These are phyloP conservation scores for Trichodelitschia bisporula DNA, from an alignment of 495 filamentous ascomycete genomes.

Conservation along the genomic window DNA sequence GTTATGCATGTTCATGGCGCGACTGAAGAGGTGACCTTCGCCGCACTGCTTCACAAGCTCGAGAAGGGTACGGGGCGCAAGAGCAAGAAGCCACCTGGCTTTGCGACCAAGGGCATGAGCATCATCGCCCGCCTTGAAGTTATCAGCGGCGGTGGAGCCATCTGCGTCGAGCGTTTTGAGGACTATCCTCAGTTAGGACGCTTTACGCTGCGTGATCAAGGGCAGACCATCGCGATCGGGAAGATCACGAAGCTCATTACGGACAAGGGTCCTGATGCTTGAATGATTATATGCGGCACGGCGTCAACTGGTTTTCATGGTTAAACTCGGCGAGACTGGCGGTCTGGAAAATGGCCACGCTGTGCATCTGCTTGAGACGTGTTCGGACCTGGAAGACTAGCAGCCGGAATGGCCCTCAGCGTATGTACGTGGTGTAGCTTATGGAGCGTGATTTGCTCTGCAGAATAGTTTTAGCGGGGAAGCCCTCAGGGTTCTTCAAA, in stretches of 20 bases:
- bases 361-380: too few relatives aligned
- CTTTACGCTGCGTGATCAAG: conserved; percentile 80
- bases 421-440: too few relatives aligned
- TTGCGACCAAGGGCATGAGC: conserved; percentile 74
- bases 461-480: too few relatives aligned
- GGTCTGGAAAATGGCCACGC: too few relatives aligned
- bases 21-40: conserved; percentile 86
- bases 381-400: too few relatives aligned
- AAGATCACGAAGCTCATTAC: conserved; percentile 16
- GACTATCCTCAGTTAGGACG: conserved; percentile 86
- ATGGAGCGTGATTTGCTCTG: too few relatives aligned
- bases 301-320: too few relatives aligned
- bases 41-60: conserved; percentile 67
- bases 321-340: too few relatives aligned
- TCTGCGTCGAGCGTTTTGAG: conserved; percentile 82
- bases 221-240: conserved; percentile 16
- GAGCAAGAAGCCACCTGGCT: conserved; percentile 77
- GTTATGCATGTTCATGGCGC: conserved; percentile 79
- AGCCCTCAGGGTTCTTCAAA: too few relatives aligned
- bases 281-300: too few relatives aligned
- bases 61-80: conserved; percentile 90
- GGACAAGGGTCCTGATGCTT: conserved; percentile 2
- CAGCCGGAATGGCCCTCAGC: too few relatives aligned
- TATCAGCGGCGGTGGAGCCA: conserved; percentile 54
- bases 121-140: conserved; percentile 86